phyloP scores from a whole-genome alignment of 495 filamentous ascomycete species.

The Lophium mytilinum region DNA sequence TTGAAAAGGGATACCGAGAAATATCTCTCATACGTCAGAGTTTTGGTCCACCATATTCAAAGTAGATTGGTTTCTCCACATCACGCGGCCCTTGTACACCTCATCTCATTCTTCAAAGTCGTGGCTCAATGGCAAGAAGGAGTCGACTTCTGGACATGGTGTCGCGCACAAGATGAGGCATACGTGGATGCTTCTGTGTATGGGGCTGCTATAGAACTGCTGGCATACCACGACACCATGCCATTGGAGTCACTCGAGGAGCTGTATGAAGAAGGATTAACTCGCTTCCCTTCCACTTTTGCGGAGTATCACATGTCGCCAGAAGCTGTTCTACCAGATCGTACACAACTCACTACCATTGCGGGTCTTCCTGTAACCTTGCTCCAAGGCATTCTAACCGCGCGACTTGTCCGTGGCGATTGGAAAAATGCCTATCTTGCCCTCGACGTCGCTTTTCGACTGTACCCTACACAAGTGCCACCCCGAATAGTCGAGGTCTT shows the following conservation, averaged over 20 bases:
- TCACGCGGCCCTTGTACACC: constrained; percentile 35
- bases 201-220: constrained; percentile 41
- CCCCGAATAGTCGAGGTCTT: constrained; percentile 38
- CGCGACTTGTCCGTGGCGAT: constrained; percentile 37
- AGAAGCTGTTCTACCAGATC: constrained; percentile 31
- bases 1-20: background rate
- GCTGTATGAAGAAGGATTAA: constrained; percentile 36
- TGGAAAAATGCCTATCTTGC: constrained; percentile 41
- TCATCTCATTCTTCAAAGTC: constrained; percentile 41
- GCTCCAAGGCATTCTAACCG: constrained; percentile 43
- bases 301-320: constrained; percentile 37
- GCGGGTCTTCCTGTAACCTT: constrained; percentile 34
- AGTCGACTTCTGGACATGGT: constrained; percentile 40
- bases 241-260: constrained; percentile 33
- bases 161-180: constrained; percentile 30
- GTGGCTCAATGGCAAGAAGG: constrained; percentile 31
- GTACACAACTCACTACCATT: constrained; percentile 20
- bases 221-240: constrained; percentile 35
- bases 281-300: constrained; percentile 35
- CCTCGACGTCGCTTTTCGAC: constrained; percentile 38
- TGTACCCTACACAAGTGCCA: constrained; percentile 38
- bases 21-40: constrained; percentile 20
- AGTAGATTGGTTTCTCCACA: constrained; percentile 30
- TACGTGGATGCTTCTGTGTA: constrained; percentile 36
- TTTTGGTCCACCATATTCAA: constrained; percentile 32